A percentile compares a stretch with the other conserved stretches of the same genome.
phyloP scores from a whole-genome alignment of 306 rosid species.

The Crotalaria pallida region DNA sequence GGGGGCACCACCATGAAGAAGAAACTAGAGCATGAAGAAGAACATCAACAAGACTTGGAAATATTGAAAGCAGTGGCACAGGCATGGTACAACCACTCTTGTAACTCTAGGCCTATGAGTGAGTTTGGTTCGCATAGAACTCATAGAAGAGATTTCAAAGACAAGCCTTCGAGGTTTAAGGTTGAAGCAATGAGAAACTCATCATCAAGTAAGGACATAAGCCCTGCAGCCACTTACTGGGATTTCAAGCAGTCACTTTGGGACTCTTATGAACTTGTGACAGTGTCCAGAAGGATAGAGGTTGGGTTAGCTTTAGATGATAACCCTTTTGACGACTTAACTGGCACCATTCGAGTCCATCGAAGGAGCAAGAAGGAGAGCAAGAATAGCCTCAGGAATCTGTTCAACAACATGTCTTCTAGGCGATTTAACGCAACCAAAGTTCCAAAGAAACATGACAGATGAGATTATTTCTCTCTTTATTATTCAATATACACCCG shows the following conservation, averaged over 20 bases:
- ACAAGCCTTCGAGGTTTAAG: constrained; percentile 60
- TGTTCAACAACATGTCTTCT: constrained; percentile 56
- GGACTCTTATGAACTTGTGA: constrained; percentile 87
- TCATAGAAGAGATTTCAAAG: constrained; percentile 38
- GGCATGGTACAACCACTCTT: constrained; percentile 65
- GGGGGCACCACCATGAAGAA: constrained; percentile 46
- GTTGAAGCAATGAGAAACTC: constrained; percentile 38
- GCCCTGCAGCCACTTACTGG: constrained; percentile 32
- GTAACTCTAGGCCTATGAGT: constrained; percentile 39
- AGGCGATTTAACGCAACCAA: constrained; percentile 39
- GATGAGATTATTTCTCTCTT: constrained; percentile 12
- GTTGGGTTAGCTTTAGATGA: constrained; percentile 46
- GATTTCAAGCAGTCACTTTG: constrained; percentile 77
- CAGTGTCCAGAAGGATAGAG: constrained; percentile 70
- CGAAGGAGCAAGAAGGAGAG: constrained; percentile 47
- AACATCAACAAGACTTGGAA: constrained; percentile 39
- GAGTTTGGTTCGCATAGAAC: constrained; percentile 62
- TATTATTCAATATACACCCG: background rate
- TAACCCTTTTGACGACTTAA: constrained; percentile 30
- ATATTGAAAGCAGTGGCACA: constrained; percentile 90
- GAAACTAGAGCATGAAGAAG: constrained; percentile 19
- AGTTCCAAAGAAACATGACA: constrained; percentile 14
- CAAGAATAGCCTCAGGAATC: constrained; percentile 65
- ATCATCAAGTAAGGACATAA: background rate
- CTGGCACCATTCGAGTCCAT: background rate